Conservation (phyloP, 331 rosid genomes). For the Rhamnella rubrinervis region DNA sequence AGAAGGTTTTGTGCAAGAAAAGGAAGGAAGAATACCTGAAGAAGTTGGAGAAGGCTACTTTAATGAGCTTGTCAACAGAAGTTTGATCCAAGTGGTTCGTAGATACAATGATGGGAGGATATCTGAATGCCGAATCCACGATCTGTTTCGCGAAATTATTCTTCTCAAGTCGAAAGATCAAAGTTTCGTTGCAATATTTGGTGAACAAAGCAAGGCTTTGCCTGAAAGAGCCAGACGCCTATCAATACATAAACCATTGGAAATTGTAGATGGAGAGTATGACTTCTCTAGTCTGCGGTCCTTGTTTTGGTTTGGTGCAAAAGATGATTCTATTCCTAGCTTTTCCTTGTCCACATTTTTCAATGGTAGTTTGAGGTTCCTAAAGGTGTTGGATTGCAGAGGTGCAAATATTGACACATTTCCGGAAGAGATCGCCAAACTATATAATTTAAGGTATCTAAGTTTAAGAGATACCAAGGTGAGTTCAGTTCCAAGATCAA, state of each 20-base stretch:
- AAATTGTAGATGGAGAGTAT: not conserved
- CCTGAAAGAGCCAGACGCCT: slow-evolving; percentile 17
- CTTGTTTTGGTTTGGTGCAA: not conserved
- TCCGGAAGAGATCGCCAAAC: slow-evolving; percentile 2
- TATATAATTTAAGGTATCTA: slow-evolving; percentile 20
- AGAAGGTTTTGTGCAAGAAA: too few species aligned
- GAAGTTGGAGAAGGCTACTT: too few species aligned
- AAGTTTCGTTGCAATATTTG: not conserved
- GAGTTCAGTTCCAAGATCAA: slow-evolving; percentile 16
- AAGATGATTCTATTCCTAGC: not conserved
- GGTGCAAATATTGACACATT: not conserved
- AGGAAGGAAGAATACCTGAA: too few species aligned
- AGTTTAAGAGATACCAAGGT: slow-evolving; percentile 14
- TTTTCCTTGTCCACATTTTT: not conserved
- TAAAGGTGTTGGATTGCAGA: slow-evolving; percentile 16
- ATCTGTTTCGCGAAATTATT: slow-evolving; percentile 11
- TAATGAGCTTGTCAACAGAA: too few species aligned
- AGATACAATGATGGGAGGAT: too few species aligned
- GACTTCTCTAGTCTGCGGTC: slow-evolving; percentile 13
- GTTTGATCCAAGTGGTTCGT: too few species aligned
- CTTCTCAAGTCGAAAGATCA: slow-evolving; percentile 12
- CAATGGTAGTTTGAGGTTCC: not conserved
- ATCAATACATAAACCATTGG: slow-evolving; percentile 1
- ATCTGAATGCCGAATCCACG: not conserved
- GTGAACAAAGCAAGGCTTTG: not conserved